These are phyloP conservation scores for Blastomyces percursus DNA, from an alignment of 2,329 filamentous ascomycete species.

Conservation along the genomic window DNA sequence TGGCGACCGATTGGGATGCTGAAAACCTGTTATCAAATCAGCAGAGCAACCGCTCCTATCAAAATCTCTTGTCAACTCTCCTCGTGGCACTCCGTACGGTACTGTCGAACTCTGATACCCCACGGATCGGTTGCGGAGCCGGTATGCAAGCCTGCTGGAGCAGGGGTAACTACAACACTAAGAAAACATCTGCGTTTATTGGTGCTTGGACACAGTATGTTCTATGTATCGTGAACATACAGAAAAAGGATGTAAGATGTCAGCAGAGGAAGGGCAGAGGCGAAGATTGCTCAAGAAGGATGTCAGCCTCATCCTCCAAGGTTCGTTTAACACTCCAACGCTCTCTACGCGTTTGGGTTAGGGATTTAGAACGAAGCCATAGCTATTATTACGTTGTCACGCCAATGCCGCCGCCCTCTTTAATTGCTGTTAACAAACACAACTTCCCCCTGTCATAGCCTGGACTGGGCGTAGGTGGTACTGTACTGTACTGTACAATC, in stretches of 20 bases:
- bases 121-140: not conserved
- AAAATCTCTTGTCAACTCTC: not conserved
- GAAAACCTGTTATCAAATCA: not conserved
- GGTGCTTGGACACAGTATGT: no score
- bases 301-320: not conserved
- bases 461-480: not conserved
- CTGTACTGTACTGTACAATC: no score
- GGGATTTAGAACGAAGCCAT: no score
- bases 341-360: not conserved
- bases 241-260: not conserved
- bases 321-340: not conserved
- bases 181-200: no score
- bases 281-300: not conserved
- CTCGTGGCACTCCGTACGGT: not conserved
- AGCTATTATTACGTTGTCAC: no score
- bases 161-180: not conserved
- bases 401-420: not conserved
- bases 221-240: not conserved
- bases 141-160: not conserved
- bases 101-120: not conserved
- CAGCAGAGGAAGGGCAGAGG: not conserved
- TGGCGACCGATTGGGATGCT: not conserved
- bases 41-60: not conserved
- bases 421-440: not conserved
- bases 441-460: not conserved